Base-by-base conservation (phyloP, 805 yeast genomes). In the Candida namnaoensis region DNA sequence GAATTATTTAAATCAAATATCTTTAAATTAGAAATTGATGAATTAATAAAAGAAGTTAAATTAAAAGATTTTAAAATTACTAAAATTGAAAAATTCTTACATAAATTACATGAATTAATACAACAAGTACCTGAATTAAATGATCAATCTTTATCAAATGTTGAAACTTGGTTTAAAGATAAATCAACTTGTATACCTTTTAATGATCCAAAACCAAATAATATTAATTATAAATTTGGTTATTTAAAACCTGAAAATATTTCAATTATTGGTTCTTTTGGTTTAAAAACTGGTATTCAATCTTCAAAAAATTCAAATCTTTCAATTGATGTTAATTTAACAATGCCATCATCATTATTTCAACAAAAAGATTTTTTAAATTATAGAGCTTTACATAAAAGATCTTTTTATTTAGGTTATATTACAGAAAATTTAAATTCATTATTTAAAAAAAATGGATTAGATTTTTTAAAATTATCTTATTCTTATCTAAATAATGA, bases 11-110 rank as follows among this genome's bases (percentile, higher is more conserved):
- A 90, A 56, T 88, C 96, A 8, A 93, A 90, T 62, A 88, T 93
- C 42, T 91, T 93, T 78, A 93, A 93, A 61, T 64, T 93, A 44
- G 96, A 93, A 65, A 88, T 93, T 46, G 98, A 90, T 62, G 98
- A 90, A 58, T 68, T 93, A 35, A 66, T 93, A 51, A 76, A 78
- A 50, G 98, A 91, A 61, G 75, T 91, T 35, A 76, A 78, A 51
- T 60, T 90, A 35, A 84, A 84, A 52, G 91, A 86, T 15, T 61
- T 76, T 14, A 80, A 82, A 53, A 73, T 82, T 36, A 58, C 74
- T 39, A 68, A 71, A 38, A 77, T 87, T 43, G 95, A 87, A 57
- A 81, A 79, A 46, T 83, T 82, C 39, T 66, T 88, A 37, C 95
- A 83, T 56, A 73, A 81, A 54, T 58, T 88, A 30, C 80, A 87